Percentiles rank a stretch among this genome's conserved stretches.
These are phyloP conservation scores for Trypethelium eluteriae DNA, from an alignment of 495 filamentous ascomycete species.

Conservation along the genomic window DNA sequence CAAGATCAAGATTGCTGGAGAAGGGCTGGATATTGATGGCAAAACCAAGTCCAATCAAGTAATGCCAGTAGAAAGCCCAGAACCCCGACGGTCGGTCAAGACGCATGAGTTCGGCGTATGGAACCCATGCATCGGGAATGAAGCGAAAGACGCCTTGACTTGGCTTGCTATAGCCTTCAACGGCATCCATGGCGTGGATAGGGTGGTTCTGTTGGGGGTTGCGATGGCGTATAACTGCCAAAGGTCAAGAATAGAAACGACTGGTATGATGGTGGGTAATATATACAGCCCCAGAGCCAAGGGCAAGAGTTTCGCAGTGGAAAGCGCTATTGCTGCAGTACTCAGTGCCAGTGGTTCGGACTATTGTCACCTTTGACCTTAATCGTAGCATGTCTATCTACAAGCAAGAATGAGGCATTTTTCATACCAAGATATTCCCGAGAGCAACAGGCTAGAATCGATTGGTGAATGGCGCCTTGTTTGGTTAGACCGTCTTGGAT, in stretches of 20 bases:
- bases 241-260: not conserved
- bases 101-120: slow-evolving; percentile 41
- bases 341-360: not conserved
- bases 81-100: slow-evolving; percentile 36
- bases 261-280: not conserved
- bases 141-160: slow-evolving; percentile 22
- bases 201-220: not conserved
- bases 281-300: not conserved
- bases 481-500: no score
- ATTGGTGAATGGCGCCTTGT: no score
- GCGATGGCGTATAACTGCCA: not conserved
- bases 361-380: not conserved
- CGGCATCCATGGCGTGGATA: not conserved
- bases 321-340: not conserved
- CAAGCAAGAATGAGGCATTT: not conserved
- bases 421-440: not conserved
- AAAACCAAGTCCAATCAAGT: slow-evolving; percentile 31
- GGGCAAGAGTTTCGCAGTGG: not conserved
- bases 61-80: slow-evolving; percentile 34
- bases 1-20: not conserved
- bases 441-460: not conserved
- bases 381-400: not conserved
- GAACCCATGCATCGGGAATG: slow-evolving; percentile 31
- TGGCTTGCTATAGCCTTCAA: not conserved
- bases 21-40: slow-evolving; percentile 23